Conservation (phyloP, 768 basidiomycete species). For the Amanita pallidorosea region DNA sequence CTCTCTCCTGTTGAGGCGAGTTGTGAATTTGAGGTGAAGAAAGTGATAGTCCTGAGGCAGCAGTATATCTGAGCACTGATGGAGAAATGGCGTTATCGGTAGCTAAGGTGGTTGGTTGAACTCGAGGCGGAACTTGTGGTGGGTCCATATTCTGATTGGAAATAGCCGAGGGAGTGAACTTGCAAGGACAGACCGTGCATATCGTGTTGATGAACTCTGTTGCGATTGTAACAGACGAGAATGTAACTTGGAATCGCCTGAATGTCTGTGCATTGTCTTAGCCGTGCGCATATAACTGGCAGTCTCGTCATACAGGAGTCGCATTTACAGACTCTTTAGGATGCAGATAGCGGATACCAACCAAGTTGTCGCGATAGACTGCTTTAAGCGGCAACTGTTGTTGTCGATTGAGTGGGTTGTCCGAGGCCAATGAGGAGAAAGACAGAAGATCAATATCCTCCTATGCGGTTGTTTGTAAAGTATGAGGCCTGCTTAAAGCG, state of each 20-base stretch:
- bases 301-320: background rate
- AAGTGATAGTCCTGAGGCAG: background rate
- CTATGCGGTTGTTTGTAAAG: slow-evolving; percentile 23
- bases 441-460: slow-evolving; percentile 70
- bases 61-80: background rate
- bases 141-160: slow-evolving; percentile 1
- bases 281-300: background rate
- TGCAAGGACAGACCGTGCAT: slow-evolving; percentile 65
- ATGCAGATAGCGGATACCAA: slow-evolving; percentile 68
- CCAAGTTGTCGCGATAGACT: slow-evolving; percentile 61
- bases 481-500: background rate
- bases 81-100: background rate
- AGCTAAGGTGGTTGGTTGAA: background rate
- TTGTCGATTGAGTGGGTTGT: slow-evolving; percentile 17
- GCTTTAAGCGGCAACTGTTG: slow-evolving; percentile 67
- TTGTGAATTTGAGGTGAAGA: background rate
- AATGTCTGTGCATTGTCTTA: slow-evolving; percentile 33
- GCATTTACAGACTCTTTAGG: slow-evolving; percentile 10
- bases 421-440: slow-evolving; percentile 38
- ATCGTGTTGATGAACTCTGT: slow-evolving; percentile 52
- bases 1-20: background rate
- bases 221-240: slow-evolving; percentile 37
- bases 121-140: slow-evolving; percentile 1
- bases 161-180: slow-evolving; percentile 29
- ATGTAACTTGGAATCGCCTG: slow-evolving; percentile 70